These are phyloP conservation scores for Tilletiaria anomala DNA, from an alignment of 1,284 basidiomycete species.

Conservation along the genomic window DNA sequence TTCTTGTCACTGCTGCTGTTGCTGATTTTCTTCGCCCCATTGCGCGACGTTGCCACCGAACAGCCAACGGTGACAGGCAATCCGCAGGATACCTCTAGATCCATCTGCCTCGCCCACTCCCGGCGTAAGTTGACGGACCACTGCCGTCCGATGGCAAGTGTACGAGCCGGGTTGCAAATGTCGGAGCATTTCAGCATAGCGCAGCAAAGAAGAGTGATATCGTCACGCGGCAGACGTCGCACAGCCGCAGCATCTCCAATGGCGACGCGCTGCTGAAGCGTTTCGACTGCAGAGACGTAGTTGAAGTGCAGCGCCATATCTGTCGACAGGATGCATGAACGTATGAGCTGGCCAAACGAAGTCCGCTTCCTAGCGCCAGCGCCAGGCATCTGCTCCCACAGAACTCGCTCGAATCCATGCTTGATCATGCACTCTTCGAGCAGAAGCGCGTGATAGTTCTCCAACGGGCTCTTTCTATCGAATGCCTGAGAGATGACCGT, in stretches of 20 bases:
- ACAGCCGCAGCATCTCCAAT: neutral
- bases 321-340: neutral
- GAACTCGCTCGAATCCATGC: neutral
- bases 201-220: neutral
- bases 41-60: neutral
- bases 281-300: neutral
- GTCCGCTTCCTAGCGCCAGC: neutral
- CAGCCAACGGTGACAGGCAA: neutral
- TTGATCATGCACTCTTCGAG: too few relatives aligned
- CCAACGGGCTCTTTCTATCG: too few relatives aligned
- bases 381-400: neutral
- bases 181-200: neutral
- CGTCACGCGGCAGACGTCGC: neutral
- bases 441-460: neutral
- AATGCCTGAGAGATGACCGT: too few relatives aligned
- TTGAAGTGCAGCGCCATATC: neutral
- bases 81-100: neutral
- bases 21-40: too few relatives aligned
- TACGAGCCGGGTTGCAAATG: neutral
- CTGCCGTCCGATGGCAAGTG: neutral
- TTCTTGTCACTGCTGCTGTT: too few relatives aligned
- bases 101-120: neutral
- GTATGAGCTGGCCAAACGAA: neutral
- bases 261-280: neutral
- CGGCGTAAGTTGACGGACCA: neutral